A percentile compares a stretch with the other conserved stretches of the same genome.
These are phyloP conservation scores for Suillus paluster DNA, from an alignment of 768 basidiomycete species.

Conservation along the genomic window DNA sequence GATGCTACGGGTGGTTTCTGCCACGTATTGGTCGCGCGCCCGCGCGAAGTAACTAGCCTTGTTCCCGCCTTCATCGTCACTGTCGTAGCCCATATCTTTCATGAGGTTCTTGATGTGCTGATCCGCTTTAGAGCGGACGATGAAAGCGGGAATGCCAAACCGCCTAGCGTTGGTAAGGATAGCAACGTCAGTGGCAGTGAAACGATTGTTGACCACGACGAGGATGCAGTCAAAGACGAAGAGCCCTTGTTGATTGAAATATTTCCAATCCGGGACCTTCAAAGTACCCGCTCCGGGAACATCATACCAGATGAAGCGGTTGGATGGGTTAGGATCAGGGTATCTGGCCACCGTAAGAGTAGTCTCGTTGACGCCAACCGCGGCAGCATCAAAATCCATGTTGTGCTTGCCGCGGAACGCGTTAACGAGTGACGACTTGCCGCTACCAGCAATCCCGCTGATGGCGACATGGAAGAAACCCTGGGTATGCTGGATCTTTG, in stretches of 20 bases:
- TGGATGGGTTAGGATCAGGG: slow-evolving; percentile 19
- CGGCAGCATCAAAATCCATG: slow-evolving; percentile 22
- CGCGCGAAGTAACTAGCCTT: slow-evolving; percentile 8
- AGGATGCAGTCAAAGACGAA: slow-evolving; percentile 33
- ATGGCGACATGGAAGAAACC: slow-evolving; percentile 20
- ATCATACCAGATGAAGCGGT: slow-evolving; percentile 32
- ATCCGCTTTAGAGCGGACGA: slow-evolving; percentile 43
- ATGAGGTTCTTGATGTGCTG: slow-evolving; percentile 32
- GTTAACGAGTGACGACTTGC: slow-evolving; percentile 23
- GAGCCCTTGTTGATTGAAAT: slow-evolving; percentile 34
- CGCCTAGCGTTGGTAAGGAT: slow-evolving; percentile 26
- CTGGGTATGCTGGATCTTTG: slow-evolving; percentile 10
- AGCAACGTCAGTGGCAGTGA: slow-evolving; percentile 30
- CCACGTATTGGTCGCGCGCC: slow-evolving; percentile 13
- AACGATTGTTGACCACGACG: slow-evolving; percentile 29
- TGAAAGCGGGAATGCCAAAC: slow-evolving; percentile 30
- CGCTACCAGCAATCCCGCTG: slow-evolving; percentile 14
- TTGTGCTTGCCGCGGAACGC: slow-evolving; percentile 30
- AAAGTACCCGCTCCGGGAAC: slow-evolving; percentile 35
- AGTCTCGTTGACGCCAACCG: slow-evolving; percentile 29
- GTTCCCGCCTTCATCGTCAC: slow-evolving; percentile 15
- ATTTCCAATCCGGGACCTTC: slow-evolving; percentile 28
- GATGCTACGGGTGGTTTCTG: slow-evolving; percentile 14
- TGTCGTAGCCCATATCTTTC: slow-evolving; percentile 28
- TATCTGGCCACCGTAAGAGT: slow-evolving; percentile 25